Evolutionary conservation across 345 rosid genomes (phyloP).

Genomic region (Citropsis articulata): DNA sequence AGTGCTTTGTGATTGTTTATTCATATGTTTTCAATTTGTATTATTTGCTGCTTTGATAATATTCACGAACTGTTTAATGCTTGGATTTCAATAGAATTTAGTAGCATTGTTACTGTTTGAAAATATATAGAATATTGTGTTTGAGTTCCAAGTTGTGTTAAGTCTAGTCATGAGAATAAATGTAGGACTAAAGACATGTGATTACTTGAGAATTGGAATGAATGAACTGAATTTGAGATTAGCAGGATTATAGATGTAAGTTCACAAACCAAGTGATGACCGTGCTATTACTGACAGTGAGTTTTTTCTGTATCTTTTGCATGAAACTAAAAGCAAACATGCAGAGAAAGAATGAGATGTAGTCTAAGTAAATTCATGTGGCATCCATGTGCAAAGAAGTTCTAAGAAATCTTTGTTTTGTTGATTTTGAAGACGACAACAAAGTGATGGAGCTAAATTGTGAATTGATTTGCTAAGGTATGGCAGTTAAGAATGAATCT

Average conservation of each 20-base stretch:
- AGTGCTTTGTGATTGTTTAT: neutral
- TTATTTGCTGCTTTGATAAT: neutral
- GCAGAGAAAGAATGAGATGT: neutral
- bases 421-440: neutral
- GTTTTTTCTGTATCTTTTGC: neutral
- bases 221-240: neutral
- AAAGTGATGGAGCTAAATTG: neutral
- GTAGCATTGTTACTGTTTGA: neutral
- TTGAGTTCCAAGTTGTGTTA: neutral
- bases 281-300: neutral
- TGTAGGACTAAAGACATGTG: neutral
- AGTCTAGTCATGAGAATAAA: neutral
- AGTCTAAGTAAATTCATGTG: neutral
- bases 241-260: neutral
- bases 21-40: neutral
- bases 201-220: neutral
- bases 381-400: neutral
- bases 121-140: neutral
- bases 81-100: neutral
- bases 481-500: neutral
- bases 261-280: neutral
- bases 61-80: neutral
- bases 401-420: conserved; percentile 9
- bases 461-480: neutral
- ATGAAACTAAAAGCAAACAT: neutral